Conservation (phyloP, 768 basidiomycete species). For the Boletales sp. region DNA sequence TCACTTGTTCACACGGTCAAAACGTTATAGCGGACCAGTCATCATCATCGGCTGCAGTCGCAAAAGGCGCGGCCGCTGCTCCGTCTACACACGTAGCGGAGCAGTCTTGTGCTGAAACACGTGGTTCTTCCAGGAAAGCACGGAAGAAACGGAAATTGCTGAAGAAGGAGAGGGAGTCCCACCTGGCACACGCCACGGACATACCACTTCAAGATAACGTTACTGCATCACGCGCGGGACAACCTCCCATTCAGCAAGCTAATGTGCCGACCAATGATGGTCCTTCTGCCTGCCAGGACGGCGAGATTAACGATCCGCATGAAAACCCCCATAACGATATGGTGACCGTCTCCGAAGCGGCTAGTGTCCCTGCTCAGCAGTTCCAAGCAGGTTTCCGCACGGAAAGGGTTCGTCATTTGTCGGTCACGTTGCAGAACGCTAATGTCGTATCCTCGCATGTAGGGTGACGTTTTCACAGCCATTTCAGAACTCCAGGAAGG, state of each 20-base stretch:
- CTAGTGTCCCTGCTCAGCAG: not conserved
- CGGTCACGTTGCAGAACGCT: not conserved
- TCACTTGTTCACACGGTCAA: not conserved
- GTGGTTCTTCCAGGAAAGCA: not conserved
- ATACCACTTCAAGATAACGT: not conserved
- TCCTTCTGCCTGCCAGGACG: not conserved
- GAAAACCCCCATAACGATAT: not conserved
- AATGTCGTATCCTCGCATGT: not conserved
- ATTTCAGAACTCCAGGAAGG: constrained; percentile 11
- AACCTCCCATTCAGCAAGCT: not conserved
- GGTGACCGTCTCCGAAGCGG: not conserved
- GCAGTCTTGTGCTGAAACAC: not conserved
- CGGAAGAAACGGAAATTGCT: constrained; percentile 16
- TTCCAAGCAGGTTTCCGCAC: constrained; percentile 24
- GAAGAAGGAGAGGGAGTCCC: constrained; percentile 9
- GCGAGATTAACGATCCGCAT: not conserved
- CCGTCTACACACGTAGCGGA: constrained; percentile 1
- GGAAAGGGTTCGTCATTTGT: constrained; percentile 22
- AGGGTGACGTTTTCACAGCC: constrained; percentile 28
- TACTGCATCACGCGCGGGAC: not conserved
- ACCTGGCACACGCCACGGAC: not conserved
- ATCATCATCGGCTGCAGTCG: not conserved
- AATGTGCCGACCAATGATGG: not conserved
- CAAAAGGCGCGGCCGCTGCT: not conserved
- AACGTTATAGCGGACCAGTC: not conserved